Conservation (phyloP, 192 early-diverging fungal genomes). For the Podila epigama region DNA sequence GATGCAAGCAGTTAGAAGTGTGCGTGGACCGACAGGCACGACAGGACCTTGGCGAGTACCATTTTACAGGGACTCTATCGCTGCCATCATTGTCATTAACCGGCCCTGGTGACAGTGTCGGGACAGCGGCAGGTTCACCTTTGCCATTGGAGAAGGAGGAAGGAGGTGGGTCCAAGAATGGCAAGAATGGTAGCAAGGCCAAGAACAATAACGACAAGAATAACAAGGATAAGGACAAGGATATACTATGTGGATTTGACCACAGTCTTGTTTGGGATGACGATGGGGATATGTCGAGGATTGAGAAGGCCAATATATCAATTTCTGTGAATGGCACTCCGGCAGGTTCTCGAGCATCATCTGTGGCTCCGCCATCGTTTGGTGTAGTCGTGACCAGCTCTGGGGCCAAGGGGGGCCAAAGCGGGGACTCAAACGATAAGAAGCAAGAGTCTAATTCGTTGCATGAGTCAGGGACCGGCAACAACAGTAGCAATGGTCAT, state of each 20-base stretch:
- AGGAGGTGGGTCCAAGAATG: background rate
- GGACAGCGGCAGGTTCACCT: background rate
- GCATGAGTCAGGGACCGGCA: background rate
- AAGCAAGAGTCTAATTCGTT: conserved; percentile 8
- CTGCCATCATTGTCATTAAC: background rate
- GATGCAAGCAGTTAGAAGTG: conserved; percentile 25
- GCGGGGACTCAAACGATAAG: conserved; percentile 12
- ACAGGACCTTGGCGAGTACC: conserved; percentile 21
- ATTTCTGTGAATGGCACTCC: conserved; percentile 14
- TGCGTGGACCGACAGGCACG: conserved; percentile 32
- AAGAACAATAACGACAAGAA: conserved; percentile 11
- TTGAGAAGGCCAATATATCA: conserved; percentile 12
- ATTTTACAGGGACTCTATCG: background rate
- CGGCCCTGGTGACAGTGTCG: conserved; percentile 1
- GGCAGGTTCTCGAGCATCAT: conserved; percentile 28
- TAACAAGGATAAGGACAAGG: conserved; percentile 36
- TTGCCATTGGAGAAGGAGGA: conserved; percentile 8
- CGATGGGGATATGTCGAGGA: conserved; percentile 19
- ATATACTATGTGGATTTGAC: conserved; percentile 56
- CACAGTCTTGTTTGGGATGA: conserved; percentile 54
- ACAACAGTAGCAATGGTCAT: background rate
- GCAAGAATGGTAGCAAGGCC: conserved; percentile 12
- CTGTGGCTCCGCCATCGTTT: conserved; percentile 26
- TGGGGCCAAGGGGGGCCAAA: too few species aligned
- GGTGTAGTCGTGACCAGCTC: conserved; percentile 22